Evolutionary conservation across 306 rosid species (phyloP).

Genomic region (Citrullus mucosospermus): DNA sequence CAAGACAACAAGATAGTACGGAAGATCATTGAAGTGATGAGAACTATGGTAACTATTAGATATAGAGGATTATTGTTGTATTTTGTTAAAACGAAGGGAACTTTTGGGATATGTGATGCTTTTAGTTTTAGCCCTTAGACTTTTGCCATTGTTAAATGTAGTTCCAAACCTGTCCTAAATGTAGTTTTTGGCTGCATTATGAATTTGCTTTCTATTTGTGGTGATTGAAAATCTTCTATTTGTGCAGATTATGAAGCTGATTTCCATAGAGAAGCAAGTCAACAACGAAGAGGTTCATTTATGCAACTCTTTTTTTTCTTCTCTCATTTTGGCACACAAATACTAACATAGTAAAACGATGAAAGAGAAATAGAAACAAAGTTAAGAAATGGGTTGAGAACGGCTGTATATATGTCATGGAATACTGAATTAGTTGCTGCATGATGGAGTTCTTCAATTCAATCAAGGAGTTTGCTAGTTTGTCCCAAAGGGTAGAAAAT

Average conservation of each 20-base stretch:
- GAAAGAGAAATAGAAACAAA: not conserved
- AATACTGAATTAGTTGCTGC: not conserved
- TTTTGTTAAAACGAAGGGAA: no score
- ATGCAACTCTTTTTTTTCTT: not conserved
- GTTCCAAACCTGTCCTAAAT: no score
- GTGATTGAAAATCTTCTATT: slow-evolving; percentile 14
- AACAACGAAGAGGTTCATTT: slow-evolving; percentile 20
- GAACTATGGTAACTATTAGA: no score
- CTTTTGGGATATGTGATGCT: no score
- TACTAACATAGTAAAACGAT: not conserved
- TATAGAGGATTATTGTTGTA: no score
- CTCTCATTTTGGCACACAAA: not conserved
- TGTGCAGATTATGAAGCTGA: slow-evolving; percentile 64
- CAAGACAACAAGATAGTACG: no score
- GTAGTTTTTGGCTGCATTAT: not conserved
- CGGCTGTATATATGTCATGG: not conserved
- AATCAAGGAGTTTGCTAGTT: no score
- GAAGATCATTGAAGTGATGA: no score
- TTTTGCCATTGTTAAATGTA: no score
- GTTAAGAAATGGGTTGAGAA: not conserved
- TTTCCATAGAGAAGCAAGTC: slow-evolving; percentile 24
- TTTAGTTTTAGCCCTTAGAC: no score
- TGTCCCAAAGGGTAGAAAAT: no score
- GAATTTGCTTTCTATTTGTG: slow-evolving; percentile 5
- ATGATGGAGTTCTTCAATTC: not conserved